Conservation (phyloP, 352 stramenopile species). For the Phytopythium cucurbitacearum region DNA sequence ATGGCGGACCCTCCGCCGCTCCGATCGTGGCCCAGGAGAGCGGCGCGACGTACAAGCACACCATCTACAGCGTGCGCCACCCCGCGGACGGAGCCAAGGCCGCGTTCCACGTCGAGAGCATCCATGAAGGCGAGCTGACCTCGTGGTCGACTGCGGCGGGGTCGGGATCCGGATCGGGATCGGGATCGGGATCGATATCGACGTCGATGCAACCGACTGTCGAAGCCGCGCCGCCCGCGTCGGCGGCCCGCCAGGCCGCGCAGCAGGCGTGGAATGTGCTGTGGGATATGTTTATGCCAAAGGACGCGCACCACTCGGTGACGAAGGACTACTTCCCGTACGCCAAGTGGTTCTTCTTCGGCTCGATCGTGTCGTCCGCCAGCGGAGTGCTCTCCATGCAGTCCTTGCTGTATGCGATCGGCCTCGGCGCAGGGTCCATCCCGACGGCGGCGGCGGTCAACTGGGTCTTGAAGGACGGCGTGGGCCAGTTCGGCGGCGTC, state of each 20-base stretch:
- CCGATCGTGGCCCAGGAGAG: no score
- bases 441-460: conserved; percentile 92
- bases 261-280: conserved; percentile 44
- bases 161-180: no score
- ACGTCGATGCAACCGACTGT: no score
- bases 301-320: conserved; percentile 82
- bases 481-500: conserved; percentile 95
- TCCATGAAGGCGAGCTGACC: no score
- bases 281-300: conserved; percentile 87
- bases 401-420: conserved; percentile 92
- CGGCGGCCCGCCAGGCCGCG: conserved; percentile 17
- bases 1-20: no score
- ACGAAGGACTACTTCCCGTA: conserved; percentile 87
- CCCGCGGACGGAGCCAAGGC: background rate
- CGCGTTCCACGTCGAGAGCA: conserved; percentile 15
- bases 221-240: background rate
- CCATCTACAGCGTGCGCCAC: conserved; percentile 17
- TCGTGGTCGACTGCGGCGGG: no score
- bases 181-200: no score
- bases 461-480: conserved; percentile 96
- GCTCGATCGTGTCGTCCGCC: conserved; percentile 75
- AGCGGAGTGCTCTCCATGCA: conserved; percentile 93
- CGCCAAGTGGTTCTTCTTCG: conserved; percentile 79
- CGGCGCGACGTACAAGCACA: background rate
- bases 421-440: conserved; percentile 83